Base-by-base conservation (phyloP, 768 basidiomycete species). In the Candolleomyces aberdarensis region DNA sequence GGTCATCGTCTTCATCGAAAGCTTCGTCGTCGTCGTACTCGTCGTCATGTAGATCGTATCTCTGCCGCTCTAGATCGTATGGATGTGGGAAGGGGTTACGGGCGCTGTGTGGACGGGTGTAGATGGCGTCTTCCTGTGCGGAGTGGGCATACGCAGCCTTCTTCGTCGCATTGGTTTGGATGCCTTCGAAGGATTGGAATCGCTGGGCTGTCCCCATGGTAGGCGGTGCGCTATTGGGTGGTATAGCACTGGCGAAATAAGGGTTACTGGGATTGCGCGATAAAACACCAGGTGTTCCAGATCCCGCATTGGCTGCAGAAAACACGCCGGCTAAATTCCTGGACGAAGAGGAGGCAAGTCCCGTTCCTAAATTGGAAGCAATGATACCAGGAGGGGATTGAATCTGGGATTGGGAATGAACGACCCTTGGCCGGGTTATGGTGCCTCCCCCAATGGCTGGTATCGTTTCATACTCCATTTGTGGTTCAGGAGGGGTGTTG, bases 391-490 rank as follows among this genome's bases (percentile, higher is more conserved):
- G 64, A 41, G 65, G 83, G 74, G 26, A 82, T 61, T 86, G 82
- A 31, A 91, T 87, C 69, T 84, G 84, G 0, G 91, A 91, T 67
- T 96, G 94, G 0, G 92, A 86, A 70, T 96, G 96, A 64, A 85
- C 86, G 36, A 96, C 83, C 5, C 94, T 80, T 0, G 96, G 96
- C 14, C 93, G 85, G 10, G 89, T 89, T 65, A 97, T 84, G 0
- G 84, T 87, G 0, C 95, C 95, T 14, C 94, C 94, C 17, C 96
- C 95, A 4, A 97, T 89, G 3, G 96, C 95, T 13, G 95, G 93
- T 40, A 95, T 85, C 1, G 90, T 89, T 70, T 96, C 93, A 72
- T 89, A 95, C 68, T 92, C 91, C 26, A 78, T 69, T 51, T 83
- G 84, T 9, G 71, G 62, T 8, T 73, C 77, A 19, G 84, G 75